Conservation (phyloP, 257 asterid species). For the Solanum bulbocastanum region DNA sequence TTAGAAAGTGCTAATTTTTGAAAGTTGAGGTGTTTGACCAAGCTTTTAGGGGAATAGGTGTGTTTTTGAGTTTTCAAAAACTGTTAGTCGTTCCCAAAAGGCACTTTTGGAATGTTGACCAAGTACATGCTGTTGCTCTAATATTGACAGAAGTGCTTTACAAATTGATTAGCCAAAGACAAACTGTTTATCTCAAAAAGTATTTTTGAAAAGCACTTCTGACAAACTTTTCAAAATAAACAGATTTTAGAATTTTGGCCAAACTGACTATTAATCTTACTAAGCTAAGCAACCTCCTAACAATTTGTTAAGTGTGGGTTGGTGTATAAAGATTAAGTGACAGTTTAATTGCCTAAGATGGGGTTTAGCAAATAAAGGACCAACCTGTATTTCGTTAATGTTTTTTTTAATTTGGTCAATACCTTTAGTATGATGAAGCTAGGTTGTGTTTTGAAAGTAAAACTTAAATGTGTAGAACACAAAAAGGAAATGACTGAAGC, state of each 20-base stretch:
- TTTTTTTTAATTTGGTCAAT: neutral
- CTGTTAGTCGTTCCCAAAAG: neutral
- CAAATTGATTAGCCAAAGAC: neutral
- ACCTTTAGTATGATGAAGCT: neutral
- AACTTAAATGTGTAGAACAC: neutral
- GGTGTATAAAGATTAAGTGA: neutral
- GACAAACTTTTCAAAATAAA: neutral
- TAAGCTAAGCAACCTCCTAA: neutral
- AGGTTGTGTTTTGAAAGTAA: neutral
- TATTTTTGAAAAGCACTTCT: neutral
- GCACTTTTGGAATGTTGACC: neutral
- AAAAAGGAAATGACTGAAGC: neutral
- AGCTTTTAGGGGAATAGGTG: too few species aligned
- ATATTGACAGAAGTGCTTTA: neutral
- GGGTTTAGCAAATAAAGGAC: neutral
- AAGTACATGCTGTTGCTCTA: neutral
- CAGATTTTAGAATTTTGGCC: neutral
- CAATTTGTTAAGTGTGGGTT: neutral
- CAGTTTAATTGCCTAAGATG: neutral
- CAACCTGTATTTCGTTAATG: neutral
- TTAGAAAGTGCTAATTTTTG: too few species aligned
- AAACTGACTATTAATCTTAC: neutral
- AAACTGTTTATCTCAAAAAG: neutral
- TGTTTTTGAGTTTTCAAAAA: too few species aligned
- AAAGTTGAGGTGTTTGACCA: too few species aligned